These are phyloP conservation scores for Blastobotrys americana DNA, from an alignment of 805 yeast genomes.

Conservation along the genomic window DNA sequence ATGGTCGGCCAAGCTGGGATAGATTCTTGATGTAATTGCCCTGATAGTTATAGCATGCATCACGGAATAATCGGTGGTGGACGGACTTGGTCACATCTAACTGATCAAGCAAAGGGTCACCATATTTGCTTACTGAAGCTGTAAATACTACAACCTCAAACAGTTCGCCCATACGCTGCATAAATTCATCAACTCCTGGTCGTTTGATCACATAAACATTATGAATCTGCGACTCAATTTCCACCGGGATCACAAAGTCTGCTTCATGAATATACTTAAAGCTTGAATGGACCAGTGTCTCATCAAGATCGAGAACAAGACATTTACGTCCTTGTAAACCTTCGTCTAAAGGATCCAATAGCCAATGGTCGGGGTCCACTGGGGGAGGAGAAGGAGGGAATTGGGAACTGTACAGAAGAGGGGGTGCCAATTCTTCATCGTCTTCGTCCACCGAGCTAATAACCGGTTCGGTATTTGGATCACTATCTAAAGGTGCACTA, in stretches of 20 bases:
- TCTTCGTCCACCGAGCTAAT: neutral
- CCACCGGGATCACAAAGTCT: constrained; percentile 96
- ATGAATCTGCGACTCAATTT: constrained; percentile 85
- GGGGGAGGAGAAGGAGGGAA: constrained; percentile 6
- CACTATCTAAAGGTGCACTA: neutral
- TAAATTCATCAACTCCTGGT: constrained; percentile 95
- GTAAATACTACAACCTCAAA: constrained; percentile 96
- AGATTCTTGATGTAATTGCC: constrained; percentile 93
- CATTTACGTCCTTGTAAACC: constrained; percentile 65
- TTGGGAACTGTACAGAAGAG: neutral
- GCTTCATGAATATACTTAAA: constrained; percentile 88
- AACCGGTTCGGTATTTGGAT: neutral
- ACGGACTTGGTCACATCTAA: constrained; percentile 68
- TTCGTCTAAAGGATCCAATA: constrained; percentile 46
- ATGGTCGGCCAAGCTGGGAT: constrained; percentile 89
- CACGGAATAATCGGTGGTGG: constrained; percentile 91
- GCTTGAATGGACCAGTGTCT: constrained; percentile 91
- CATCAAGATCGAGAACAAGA: constrained; percentile 86
- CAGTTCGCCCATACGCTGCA: constrained; percentile 71
- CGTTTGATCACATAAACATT: constrained; percentile 94
- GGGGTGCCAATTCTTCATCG: no score
- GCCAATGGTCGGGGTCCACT: constrained; percentile 11
- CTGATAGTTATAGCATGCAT: constrained; percentile 86
- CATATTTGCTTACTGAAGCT: constrained; percentile 91
- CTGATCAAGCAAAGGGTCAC: constrained; percentile 88